Conservation (phyloP, 345 rosid species). For the Gossypium raimondii region DNA sequence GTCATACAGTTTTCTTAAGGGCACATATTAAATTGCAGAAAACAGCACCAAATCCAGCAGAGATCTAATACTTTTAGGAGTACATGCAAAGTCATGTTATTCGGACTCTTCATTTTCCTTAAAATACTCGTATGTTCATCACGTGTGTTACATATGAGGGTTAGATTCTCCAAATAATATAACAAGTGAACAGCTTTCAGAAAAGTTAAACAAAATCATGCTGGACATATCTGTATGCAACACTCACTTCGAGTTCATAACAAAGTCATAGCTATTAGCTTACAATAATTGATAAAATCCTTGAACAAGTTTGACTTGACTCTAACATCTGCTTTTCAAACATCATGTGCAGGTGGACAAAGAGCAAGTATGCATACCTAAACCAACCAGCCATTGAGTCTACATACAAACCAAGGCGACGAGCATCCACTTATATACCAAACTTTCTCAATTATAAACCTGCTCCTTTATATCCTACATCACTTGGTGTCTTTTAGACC, state of each 20-base stretch:
- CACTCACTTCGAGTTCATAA: neutral
- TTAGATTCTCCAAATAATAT: too few species aligned
- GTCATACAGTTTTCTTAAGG: neutral
- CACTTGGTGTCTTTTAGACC: constrained; percentile 51
- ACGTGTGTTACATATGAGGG: too few species aligned
- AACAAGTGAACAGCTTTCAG: too few species aligned
- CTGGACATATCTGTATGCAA: neutral
- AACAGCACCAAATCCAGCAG: neutral
- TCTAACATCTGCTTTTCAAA: neutral
- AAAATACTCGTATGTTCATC: neutral
- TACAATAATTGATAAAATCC: neutral
- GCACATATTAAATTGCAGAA: neutral
- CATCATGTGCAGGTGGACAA: constrained; percentile 70
- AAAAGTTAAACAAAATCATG: neutral
- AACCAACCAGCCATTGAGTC: constrained; percentile 75
- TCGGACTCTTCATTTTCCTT: neutral
- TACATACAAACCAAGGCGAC: constrained; percentile 38
- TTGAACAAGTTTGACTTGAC: neutral
- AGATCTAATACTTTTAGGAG: neutral
- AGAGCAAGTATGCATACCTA: constrained; percentile 87
- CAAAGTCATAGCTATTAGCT: neutral
- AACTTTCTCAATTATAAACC: constrained; percentile 62
- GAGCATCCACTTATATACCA: constrained; percentile 50
- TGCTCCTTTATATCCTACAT: constrained; percentile 49
- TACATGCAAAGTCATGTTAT: neutral